These are phyloP conservation scores for Nakataea oryzae DNA, from an alignment of 2,329 filamentous ascomycete species.

Conservation along the genomic window DNA sequence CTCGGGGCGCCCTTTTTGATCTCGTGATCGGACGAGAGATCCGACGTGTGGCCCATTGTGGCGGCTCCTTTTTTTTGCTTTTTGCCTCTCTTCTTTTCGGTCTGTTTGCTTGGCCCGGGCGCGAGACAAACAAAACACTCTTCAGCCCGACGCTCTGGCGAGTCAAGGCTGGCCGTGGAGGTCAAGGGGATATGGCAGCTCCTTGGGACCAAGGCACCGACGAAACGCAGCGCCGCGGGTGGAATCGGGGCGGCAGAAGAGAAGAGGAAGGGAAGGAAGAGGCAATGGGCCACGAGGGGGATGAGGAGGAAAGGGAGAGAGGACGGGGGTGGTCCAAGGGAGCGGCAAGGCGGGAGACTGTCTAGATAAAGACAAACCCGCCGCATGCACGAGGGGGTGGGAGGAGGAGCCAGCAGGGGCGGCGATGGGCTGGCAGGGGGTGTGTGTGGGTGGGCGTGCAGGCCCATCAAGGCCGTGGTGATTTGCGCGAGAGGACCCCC, in stretches of 20 bases:
- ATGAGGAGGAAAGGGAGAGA: not conserved
- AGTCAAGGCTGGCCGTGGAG: not conserved
- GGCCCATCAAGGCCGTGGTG: not conserved
- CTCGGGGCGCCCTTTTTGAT: not conserved
- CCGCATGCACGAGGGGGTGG: not conserved
- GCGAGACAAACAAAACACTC: not conserved
- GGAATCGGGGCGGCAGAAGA: not conserved
- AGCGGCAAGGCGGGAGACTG: not conserved
- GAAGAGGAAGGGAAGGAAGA: not conserved
- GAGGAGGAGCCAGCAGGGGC: too few species aligned
- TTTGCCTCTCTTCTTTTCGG: not conserved
- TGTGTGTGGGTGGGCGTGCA: not conserved
- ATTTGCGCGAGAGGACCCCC: not conserved
- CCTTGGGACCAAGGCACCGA: not conserved
- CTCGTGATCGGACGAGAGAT: conserved; percentile 2
- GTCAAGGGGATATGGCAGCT: not conserved
- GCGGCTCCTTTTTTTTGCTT: not conserved
- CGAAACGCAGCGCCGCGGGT: not conserved
- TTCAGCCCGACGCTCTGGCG: not conserved
- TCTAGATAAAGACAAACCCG: not conserved
- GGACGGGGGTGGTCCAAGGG: not conserved
- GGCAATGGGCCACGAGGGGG: not conserved
- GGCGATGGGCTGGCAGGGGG: not conserved
- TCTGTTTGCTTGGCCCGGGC: not conserved
- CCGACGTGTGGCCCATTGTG: not conserved